Base-by-base conservation (phyloP, 1,139 yeast genomes). In the Kurtzmaniella natalensis region DNA sequence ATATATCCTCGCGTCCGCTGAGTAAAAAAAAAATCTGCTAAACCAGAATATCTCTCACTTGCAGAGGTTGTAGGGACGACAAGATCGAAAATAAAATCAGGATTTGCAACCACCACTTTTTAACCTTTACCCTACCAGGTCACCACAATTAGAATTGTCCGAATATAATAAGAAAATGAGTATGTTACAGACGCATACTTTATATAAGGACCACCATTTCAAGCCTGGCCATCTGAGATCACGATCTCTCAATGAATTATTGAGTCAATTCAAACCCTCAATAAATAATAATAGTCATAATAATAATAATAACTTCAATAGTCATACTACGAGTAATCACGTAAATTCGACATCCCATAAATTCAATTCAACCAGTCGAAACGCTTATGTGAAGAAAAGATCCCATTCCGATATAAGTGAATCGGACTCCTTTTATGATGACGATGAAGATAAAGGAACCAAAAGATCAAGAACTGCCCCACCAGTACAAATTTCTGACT, bases 401-500 rank as follows among this genome's bases (percentile, higher is more conserved):
- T 49, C 59, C 5, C 48, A 50, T 36, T 53, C 59, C 33, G 62
- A 55, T 35, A 33, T 46, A 14, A 32, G 34, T 22, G 21, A 40
- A 4, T 33, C 32, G 36, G 35, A 32, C 16, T 42, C 20, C 7
- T 28, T 30, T 15, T 15, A 11, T 7, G 38, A 32, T 9, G 29
- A 30, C 22, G 40, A 43, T 25, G 30, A 36, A 6, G 25, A 32
- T 13, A 23, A 16, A 23, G 33, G 35, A 18, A 43, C 41, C 29
- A 70, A 73, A 44, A 54, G 76, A 33, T 61, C 74, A 9, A 57
- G 70, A 48, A 72, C 78, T 3, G 78, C 78, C 3, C 78, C 78
- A 20, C 72, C 77, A 7, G 65, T 70, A 15, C 70, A 68, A 3
- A 67, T 70, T n/a, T 51, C 45, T 33, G 53, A 50, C 11, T 37